Base-by-base conservation (phyloP, 257 asterid genomes). In the Ocimum tenuiflorum region DNA sequence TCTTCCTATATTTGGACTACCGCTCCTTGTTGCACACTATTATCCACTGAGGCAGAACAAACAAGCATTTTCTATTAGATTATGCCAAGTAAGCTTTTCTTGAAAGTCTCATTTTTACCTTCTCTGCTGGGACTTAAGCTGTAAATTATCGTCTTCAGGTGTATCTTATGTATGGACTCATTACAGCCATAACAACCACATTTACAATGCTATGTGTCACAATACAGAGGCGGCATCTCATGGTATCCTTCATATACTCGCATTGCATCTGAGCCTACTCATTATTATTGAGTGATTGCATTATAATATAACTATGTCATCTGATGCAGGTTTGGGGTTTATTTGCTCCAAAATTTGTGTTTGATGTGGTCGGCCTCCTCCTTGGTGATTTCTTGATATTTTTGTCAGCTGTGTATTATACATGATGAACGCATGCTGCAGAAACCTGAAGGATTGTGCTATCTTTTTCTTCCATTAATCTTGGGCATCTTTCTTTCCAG, bases 331-430 rank as follows among this genome's bases (percentile, higher is more conserved):
- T 91, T 9, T 92, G 99, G 99, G 99, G 97, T 62, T 77, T 92
- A 73, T 92, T 89, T 73, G 97, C 99, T 19, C 99, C 97, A 27
- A 92, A 92, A 74, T 89, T 92, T 76, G 97, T 92, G 58, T 92
- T 92, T 11, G 97, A 92, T 48, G 95, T 84, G 12, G 90, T 86
- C 41, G 96, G 94, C 22, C 95, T 92, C 69, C 72, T 87, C 63
- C 81, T 92, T 5, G 69, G 83, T 0, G 99, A 89, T 79, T 31
- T 83, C 2, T 7, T 86, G 29, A 89, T 85, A 66, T 80, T 90
- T 64, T 27, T 87, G 56, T 88, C 97, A n/a, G 86, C 97, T 29
- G 67, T 87, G 7, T 89, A 83, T 85, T 89, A 86, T 75, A 69
- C 82, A 24, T 48, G 29, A 50, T 75, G 78, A 79, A 18, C 8